These are phyloP conservation scores for Phytophthora megakarya DNA, from an alignment of 352 stramenopile genomes.

Conservation along the genomic window DNA sequence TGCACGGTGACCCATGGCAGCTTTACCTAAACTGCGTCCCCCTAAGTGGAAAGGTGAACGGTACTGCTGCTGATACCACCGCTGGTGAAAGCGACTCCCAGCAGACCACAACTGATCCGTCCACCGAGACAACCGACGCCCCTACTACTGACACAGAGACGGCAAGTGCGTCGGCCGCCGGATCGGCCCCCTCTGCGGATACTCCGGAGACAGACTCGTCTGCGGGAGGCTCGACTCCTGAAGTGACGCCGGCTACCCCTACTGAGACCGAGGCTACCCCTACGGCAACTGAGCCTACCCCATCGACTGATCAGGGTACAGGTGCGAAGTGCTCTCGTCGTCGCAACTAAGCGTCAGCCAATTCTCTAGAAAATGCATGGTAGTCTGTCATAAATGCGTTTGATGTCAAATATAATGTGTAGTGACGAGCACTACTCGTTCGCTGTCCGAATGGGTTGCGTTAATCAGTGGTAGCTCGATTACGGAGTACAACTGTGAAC, in stretches of 20 bases:
- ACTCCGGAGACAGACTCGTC: constrained; percentile 19
- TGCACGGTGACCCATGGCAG: constrained; percentile 61
- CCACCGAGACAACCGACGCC: constrained; percentile 1
- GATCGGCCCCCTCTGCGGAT: neutral
- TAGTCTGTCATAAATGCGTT: constrained; percentile 10
- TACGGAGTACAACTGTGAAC: neutral
- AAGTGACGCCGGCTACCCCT: constrained; percentile 9
- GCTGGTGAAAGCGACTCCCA: neutral
- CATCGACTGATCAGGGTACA: constrained; percentile 7
- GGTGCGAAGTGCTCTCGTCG: constrained; percentile 33
- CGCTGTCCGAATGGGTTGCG: neutral
- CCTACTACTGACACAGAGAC: neutral
- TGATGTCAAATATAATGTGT: neutral
- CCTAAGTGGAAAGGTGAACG: constrained; percentile 20
- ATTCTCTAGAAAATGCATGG: neutral
- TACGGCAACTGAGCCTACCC: constrained; percentile 15
- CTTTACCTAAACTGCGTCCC: constrained; percentile 54
- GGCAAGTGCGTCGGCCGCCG: neutral
- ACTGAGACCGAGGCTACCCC: constrained; percentile 8
- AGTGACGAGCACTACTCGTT: neutral
- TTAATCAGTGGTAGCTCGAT: neutral
- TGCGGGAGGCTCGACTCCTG: constrained; percentile 19
- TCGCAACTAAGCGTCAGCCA: constrained; percentile 19
- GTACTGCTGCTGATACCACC: neutral
- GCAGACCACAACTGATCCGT: constrained; percentile 1